These are phyloP conservation scores for Fraxinus nigra DNA, from an alignment of 305 asterid species.

Conservation along the genomic window DNA sequence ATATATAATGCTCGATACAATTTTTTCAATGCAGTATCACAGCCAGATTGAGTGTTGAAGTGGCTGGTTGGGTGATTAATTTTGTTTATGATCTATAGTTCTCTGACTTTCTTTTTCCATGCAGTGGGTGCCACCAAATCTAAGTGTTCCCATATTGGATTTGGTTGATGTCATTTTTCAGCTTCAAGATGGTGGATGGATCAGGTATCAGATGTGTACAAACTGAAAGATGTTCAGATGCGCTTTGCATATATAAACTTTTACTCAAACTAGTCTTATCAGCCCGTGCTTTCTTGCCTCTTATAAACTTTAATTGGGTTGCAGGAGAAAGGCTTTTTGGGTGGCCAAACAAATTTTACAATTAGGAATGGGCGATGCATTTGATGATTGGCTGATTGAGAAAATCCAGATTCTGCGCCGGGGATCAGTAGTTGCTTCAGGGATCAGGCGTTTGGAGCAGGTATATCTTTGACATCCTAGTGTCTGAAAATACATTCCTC, in stretches of 20 bases:
- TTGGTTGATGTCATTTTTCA: constrained; percentile 89
- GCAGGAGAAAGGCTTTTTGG: constrained; percentile 97
- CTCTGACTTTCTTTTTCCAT: constrained; percentile 27
- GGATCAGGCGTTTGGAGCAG: constrained; percentile 83
- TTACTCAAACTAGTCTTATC: constrained; percentile 13
- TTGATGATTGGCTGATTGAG: constrained; percentile 98
- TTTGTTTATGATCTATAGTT: constrained; percentile 25
- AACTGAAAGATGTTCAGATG: constrained; percentile 18
- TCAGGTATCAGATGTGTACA: constrained; percentile 53
- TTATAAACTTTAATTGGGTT: constrained; percentile 27
- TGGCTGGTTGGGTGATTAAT: constrained; percentile 3
- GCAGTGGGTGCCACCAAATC: constrained; percentile 97
- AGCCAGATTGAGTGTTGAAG: constrained; percentile 12
- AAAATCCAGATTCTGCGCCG: constrained; percentile 81
- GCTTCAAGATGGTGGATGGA: constrained; percentile 99
- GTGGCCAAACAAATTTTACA: constrained; percentile 95
- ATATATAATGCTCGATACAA: constrained; percentile 14
- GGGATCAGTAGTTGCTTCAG: constrained; percentile 92
- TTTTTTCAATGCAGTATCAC: neutral
- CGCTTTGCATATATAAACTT: constrained; percentile 1
- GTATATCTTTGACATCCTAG: constrained; percentile 35
- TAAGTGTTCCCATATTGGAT: constrained; percentile 77
- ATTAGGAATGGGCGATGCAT: constrained; percentile 99
- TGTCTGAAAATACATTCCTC: neutral
- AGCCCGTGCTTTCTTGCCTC: constrained; percentile 18